Evolutionary conservation across 2,329 filamentous ascomycete species (phyloP).

Genomic region (Nothopassalora personata): DNA sequence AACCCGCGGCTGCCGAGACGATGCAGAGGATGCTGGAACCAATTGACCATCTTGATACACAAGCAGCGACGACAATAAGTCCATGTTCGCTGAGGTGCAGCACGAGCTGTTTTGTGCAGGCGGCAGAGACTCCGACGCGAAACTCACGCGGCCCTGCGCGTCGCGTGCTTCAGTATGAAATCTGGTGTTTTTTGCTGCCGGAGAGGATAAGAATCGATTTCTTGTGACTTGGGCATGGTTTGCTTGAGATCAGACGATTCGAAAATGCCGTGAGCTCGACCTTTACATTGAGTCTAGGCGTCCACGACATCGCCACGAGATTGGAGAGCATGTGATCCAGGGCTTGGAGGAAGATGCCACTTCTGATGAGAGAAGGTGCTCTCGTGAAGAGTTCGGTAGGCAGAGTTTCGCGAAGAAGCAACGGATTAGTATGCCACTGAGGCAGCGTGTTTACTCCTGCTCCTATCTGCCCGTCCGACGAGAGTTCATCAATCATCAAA

Average conservation of each 20-base stretch:
- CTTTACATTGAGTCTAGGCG: background rate
- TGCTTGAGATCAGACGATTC: too few species aligned
- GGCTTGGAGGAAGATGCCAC: background rate
- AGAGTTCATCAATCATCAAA: too few species aligned
- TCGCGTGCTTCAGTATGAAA: background rate
- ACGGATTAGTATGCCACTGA: too few species aligned
- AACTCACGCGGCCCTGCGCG: background rate
- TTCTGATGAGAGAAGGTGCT: background rate
- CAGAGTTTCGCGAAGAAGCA: too few species aligned
- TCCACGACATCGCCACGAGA: background rate
- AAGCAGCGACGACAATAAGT: constrained; percentile 10
- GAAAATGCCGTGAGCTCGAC: too few species aligned
- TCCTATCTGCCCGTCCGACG: too few species aligned
- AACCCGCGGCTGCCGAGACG: background rate
- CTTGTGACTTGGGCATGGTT: too few species aligned
- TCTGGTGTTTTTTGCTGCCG: too few species aligned
- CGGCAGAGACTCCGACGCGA: background rate
- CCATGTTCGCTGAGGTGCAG: constrained; percentile 1
- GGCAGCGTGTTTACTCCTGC: too few species aligned
- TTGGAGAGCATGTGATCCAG: background rate
- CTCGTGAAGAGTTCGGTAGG: background rate
- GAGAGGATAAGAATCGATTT: too few species aligned
- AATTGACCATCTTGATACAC: constrained; percentile 11
- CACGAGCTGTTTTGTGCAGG: background rate
- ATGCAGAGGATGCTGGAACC: constrained; percentile 11